Percentiles rank a stretch among this genome's conserved stretches.
phyloP scores from a whole-genome alignment of 2,329 filamentous ascomycete species.

The Penicillium sp. region DNA sequence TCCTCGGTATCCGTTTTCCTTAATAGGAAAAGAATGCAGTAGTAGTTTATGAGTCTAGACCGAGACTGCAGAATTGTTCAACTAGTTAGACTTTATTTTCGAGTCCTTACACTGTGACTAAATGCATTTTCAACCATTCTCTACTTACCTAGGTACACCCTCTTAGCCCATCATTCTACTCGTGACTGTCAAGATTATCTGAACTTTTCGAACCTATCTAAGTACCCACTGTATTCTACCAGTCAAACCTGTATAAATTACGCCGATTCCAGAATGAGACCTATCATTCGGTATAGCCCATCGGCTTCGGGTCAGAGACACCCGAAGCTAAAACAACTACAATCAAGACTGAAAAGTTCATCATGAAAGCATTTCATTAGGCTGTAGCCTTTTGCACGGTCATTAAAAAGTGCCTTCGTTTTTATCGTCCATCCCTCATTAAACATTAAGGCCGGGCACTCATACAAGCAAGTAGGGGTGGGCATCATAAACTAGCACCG shows the following conservation, averaged over 20 bases:
- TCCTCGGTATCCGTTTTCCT: too few species aligned
- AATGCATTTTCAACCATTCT: background rate
- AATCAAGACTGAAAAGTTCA: background rate
- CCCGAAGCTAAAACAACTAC: background rate
- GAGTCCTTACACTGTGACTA: too few species aligned
- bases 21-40: too few species aligned
- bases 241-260: background rate
- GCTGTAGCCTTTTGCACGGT: background rate
- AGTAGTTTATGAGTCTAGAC: too few species aligned
- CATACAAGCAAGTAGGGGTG: conserved; percentile 15
- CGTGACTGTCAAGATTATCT: too few species aligned
- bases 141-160: too few species aligned
- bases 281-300: background rate
- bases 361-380: background rate
- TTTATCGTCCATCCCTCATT: background rate
- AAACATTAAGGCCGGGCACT: conserved; percentile 7
- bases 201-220: too few species aligned
- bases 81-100: too few species aligned
- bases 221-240: too few species aligned
- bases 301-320: background rate
- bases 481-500: background rate
- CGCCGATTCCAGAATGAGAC: background rate
- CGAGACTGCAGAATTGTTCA: too few species aligned
- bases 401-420: background rate
- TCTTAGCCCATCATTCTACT: too few species aligned